Evolutionary conservation across 345 rosid genomes (phyloP), one percentile per base, ranked within the genome.

Genomic region (Durio zibethinus): DNA sequence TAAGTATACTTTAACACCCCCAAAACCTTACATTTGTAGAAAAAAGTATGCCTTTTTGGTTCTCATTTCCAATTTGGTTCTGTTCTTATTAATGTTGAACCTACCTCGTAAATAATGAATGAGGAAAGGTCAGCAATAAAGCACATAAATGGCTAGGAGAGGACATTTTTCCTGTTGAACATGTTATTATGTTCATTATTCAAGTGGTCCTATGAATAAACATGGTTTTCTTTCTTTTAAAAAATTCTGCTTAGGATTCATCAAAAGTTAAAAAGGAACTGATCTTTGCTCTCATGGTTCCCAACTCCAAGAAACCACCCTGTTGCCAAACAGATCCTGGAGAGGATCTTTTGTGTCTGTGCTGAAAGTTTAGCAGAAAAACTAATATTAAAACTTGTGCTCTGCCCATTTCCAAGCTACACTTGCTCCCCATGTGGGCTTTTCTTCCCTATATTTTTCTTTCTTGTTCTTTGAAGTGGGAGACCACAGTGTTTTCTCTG

Each of bases 261-360:
- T 38, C 27, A 21, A 23, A 47, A 36, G 1, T 21, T 35, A 31
- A 14, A 77, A 60, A 23, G 74, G 70, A 16, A 36, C 20, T 61
- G 48, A 70, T 25, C 52, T 76, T n/a, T 47, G 73, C 73, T 43
- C 72, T 67, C 38, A 77, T 78, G 82, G 80, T 73, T 78, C 80
- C 82, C 73, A 53, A 73, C 36, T 60, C 74, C 79, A 15, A 61
- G 47, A 76, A 68, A 38, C 31, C 33, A 47, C 66, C 23, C 57
- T 68, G 84, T 74, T 62, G 47, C 71, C 73, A 73, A 53, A 69
- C 78, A 81, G 69, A 77, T 77, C 73, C 83, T 50, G 47, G 60
- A 21, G 31, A 75, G 77, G 52, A 74, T 81, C 83, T 76, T 78
- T 62, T 66, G 42, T 81, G 74, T 78, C 77, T 69, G 25, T 79